These are phyloP conservation scores for Mariannaea elegans DNA, from an alignment of 2,329 filamentous ascomycete genomes.

Conservation along the genomic window DNA sequence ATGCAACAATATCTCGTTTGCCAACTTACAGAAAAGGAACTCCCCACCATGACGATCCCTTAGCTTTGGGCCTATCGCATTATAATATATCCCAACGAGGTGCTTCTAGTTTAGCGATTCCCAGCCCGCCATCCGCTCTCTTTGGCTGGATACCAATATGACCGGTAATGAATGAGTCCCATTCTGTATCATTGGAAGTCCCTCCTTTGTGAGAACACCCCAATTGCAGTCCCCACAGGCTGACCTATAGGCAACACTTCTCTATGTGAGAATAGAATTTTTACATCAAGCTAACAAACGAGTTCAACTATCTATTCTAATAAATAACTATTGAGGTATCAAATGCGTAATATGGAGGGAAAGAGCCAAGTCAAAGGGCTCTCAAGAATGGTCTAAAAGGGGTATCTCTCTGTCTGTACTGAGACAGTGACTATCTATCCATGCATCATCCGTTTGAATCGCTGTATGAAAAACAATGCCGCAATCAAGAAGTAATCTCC, in stretches of 20 bases:
- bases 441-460: conserved; percentile 26
- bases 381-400: conserved; percentile 32
- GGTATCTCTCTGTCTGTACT: conserved; percentile 33
- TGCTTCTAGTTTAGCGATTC: not conserved
- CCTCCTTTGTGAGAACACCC: conserved; percentile 11
- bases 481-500: conserved; percentile 14
- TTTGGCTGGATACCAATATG: conserved; percentile 10
- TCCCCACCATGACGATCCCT: not conserved
- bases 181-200: not conserved
- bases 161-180: not conserved
- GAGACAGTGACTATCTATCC: conserved; percentile 23
- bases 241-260: not conserved
- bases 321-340: conserved; percentile 19
- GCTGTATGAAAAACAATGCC: conserved; percentile 16
- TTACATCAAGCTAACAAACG: not conserved
- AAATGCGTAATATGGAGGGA: conserved; percentile 3
- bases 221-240: not conserved
- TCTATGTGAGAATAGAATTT: not conserved
- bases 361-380: conserved; percentile 15
- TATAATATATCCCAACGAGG: conserved; percentile 9
- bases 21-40: not conserved
- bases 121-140: conserved; percentile 6
- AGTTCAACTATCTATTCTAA: conserved; percentile 14
- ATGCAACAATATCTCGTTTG: not conserved
- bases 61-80: conserved; percentile 12